Evolutionary conservation across 2,329 filamentous ascomycete species (phyloP).

Genomic region (Chaetomiaceae sp.): DNA sequence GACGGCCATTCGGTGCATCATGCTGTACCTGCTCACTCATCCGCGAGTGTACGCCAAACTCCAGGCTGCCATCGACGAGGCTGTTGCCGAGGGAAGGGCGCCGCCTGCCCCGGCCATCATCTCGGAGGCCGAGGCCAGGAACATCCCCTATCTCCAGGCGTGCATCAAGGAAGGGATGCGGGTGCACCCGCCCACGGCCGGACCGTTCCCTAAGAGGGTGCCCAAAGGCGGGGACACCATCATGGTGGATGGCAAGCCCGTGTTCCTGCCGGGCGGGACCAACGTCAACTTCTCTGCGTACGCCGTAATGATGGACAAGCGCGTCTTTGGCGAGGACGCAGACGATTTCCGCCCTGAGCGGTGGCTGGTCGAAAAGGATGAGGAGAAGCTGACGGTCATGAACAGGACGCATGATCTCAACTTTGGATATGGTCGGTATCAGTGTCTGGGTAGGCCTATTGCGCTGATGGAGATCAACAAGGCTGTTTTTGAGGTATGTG

Average conservation of each 20-base stretch:
- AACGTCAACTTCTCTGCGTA: conserved; percentile 34
- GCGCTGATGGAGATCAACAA: conserved; percentile 42
- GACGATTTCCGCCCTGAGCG: conserved; percentile 42
- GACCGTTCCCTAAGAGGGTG: conserved; percentile 25
- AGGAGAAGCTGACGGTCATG: conserved; percentile 30
- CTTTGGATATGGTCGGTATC: conserved; percentile 37
- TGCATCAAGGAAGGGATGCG: conserved; percentile 38
- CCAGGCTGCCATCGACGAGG: conserved; percentile 19
- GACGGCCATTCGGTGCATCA: conserved; percentile 10
- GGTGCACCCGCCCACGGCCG: conserved; percentile 32
- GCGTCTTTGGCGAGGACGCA: conserved; percentile 35
- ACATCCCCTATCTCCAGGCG: conserved; percentile 36
- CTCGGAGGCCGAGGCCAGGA: conserved; percentile 18
- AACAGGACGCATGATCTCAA: conserved; percentile 34
- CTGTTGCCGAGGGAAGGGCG: not conserved
- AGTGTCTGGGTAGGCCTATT: conserved; percentile 40
- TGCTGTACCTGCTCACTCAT: conserved; percentile 19
- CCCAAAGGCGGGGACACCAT: conserved; percentile 31
- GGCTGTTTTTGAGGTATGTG: conserved; percentile 37
- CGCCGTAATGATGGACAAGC: conserved; percentile 30
- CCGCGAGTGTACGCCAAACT: conserved; percentile 16
- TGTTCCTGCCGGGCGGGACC: conserved; percentile 36
- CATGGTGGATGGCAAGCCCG: conserved; percentile 28
- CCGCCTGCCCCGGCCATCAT: conserved; percentile 2
- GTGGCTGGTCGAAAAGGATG: conserved; percentile 38